Base-by-base conservation (phyloP, 192 early-diverging fungal species). In the Entrophospora sp. region DNA sequence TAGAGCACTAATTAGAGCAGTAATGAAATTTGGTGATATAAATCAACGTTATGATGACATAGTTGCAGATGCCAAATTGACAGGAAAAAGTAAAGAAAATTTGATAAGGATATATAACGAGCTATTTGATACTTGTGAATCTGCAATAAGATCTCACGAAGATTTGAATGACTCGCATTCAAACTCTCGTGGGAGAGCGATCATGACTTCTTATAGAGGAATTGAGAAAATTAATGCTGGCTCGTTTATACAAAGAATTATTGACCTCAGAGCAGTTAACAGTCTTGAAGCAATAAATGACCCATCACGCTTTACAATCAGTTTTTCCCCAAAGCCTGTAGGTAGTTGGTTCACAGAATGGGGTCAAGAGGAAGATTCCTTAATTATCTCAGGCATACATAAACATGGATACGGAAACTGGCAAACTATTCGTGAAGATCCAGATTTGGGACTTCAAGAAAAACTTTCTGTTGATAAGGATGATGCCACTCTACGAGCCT, bases 321-420 rank as follows among this genome's bases (percentile, higher is more conserved):
- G 79, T n/a, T 75, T 83, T n/a, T 72, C 79, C n/a, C 69, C 94
- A 24, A 97, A 97, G 75, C 81, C 83, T 27, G 91, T 92, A 0
- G 74, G 82, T 66, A 86, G 88, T 59, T 98, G 96, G 96, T 77
- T 77, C 45, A 87, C 86, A 44, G 38, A 76, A 27, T 99, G 97
- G 97, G 83, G 87, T 4, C 86, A 85, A 56, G 85, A 85, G 42
- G 97, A 99, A 68, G 97, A 99, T 71, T 82, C 95, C 20, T 91
- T 94, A 90, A 80, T 99, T 31, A 76, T 99, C 18, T 89, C 97
- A 28, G 97, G 97, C 55, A 88, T 98, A 44, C 91, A 93, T 72
- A 79, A 82, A 53, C 86, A 98, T 71, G 97, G 97, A 25, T 96
- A 91, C 75, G 94, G 95, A 13, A 87, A 81, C 61, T 97, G 94